Base-by-base conservation (phyloP, 2,329 filamentous ascomycete species). In the Gaeumannomyces tritici region DNA sequence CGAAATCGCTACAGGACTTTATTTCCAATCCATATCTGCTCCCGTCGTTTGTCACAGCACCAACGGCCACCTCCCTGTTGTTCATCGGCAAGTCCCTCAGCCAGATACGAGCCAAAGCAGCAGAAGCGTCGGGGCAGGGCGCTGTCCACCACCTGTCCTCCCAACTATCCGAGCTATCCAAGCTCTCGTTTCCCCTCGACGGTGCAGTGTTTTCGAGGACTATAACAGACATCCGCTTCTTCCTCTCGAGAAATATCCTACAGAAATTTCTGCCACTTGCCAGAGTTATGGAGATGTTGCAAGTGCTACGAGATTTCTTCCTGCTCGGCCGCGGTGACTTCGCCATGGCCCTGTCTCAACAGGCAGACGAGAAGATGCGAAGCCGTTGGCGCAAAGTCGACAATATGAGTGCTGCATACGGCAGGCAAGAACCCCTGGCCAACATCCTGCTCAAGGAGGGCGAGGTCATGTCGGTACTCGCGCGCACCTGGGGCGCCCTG, bases 11-110 rank as follows among this genome's bases (percentile, higher is more conserved):
- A 13, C 33, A 83, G 76, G 83, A 85, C 57, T 93, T 88, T 72
- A 75, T 77, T 13, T 80, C 85, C 59, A 79, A 85, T 35, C 73
- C 79, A 9, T 77, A 79, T 24, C 75, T 96, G 8, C 73, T 96
- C 2, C 95, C 95, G 0, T 86, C 85, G 15, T 96, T 96, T 70
- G 90, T 97, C 8, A 87, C 87, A 0, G 73, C 83, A 0, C 77
- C 87, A 5, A 90, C 91, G 1, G 91, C 91, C 9, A 81, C 84
- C 4, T 96, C 93, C 0, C 91, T 98, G 72, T 78, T 97, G 6
- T 97, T 97, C 70, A 89, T 97, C 65, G 95, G 95, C 13, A 90
- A 89, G 66, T 96, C 92, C 0, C 78, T 98, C 58, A 91, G 96
- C 68, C 90, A 96, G 67, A 89, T 96, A 62, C 83, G 89, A 60